These are phyloP conservation scores for Diplodia scrobiculata DNA, from an alignment of 2,329 filamentous ascomycete genomes.

Conservation along the genomic window DNA sequence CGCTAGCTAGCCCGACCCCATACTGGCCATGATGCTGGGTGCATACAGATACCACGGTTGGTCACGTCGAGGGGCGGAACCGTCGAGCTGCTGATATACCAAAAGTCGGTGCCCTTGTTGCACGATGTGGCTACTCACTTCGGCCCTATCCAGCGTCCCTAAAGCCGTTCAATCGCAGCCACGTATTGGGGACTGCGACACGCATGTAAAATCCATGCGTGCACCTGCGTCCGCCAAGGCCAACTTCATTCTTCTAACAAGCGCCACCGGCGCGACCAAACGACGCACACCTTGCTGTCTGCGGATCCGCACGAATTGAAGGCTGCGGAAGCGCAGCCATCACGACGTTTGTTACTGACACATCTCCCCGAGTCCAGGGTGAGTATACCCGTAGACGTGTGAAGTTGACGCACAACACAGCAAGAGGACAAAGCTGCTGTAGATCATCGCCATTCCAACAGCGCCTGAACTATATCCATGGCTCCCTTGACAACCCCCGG, in stretches of 20 bases:
- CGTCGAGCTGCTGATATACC: background rate
- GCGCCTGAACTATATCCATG: background rate
- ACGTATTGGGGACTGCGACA: background rate
- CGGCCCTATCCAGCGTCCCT: background rate
- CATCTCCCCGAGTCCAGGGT: slow-evolving; percentile 2
- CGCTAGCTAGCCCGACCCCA: too few species aligned
- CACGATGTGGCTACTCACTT: background rate
- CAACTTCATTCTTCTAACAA: background rate
- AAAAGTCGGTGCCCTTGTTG: background rate
- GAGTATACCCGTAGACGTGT: slow-evolving; percentile 19
- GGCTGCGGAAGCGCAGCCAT: slow-evolving; percentile 7
- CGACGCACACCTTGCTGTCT: background rate
- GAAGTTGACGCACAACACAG: slow-evolving; percentile 24
- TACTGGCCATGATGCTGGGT: too few species aligned
- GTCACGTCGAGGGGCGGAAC: background rate
- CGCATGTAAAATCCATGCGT: background rate
- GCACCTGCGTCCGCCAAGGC: background rate
- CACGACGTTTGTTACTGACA: slow-evolving; percentile 3
- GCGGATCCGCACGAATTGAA: slow-evolving; percentile 12
- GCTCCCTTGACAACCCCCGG: background rate
- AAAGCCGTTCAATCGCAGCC: background rate
- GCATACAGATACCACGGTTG: too few species aligned
- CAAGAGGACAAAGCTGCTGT: slow-evolving; percentile 19
- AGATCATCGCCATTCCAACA: slow-evolving; percentile 2
- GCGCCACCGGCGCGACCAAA: background rate